Percentiles rank a stretch among this genome's conserved stretches.
These are phyloP conservation scores for Puccinellia tenuiflora DNA, from an alignment of 176 grass and related monocot genomes.

Conservation along the genomic window DNA sequence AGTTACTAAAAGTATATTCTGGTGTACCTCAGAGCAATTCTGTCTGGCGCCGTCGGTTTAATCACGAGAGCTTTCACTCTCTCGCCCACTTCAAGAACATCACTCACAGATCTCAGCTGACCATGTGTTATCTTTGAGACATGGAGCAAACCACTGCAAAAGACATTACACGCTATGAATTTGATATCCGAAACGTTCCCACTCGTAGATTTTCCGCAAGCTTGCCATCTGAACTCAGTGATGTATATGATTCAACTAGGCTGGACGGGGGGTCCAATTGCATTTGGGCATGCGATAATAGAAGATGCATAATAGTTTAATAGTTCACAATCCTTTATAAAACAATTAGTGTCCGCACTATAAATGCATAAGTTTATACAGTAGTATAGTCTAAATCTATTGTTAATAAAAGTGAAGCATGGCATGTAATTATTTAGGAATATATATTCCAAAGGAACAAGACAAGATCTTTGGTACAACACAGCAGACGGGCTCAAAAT, in stretches of 20 bases:
- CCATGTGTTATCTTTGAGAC: conserved; percentile 60
- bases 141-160: conserved; percentile 74
- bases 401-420: background rate
- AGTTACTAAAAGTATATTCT: background rate
- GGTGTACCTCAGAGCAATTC: conserved; percentile 71
- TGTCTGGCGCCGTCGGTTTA: conserved; percentile 56
- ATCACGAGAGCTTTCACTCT: conserved; percentile 70
- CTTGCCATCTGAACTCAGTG: background rate
- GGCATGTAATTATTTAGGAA: too few species aligned
- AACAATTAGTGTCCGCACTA: background rate
- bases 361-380: background rate
- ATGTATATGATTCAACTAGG: background rate
- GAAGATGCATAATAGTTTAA: background rate
- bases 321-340: background rate
- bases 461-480: background rate
- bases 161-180: background rate
- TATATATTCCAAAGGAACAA: too few species aligned
- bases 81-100: conserved; percentile 63
- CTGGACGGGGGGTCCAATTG: background rate
- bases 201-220: background rate
- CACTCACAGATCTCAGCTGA: conserved; percentile 44
- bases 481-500: background rate
- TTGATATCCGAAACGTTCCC: background rate
- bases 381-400: background rate
- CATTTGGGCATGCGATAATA: background rate